phyloP scores from a whole-genome alignment of 805 yeast species.

The Kodamaea neixiangensis region DNA sequence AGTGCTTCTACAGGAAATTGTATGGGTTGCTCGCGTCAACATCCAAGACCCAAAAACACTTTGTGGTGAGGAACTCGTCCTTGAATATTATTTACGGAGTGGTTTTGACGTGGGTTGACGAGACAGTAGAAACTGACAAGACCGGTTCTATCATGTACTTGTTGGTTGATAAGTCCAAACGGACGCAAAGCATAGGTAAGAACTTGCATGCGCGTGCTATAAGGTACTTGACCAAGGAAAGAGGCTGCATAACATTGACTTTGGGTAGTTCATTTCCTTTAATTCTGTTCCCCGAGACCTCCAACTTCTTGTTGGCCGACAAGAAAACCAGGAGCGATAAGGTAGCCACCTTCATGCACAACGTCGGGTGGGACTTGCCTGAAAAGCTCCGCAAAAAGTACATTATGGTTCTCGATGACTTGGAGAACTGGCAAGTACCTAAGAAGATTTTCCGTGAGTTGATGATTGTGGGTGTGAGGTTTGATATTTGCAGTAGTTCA shows the following conservation, averaged over 20 bases:
- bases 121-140: conserved; percentile 5
- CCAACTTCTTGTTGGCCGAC: conserved; percentile 11
- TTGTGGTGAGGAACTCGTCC: conserved; percentile 58
- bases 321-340: conserved; percentile 20
- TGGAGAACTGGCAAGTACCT: conserved; percentile 53
- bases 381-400: conserved; percentile 24
- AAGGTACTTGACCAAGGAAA: conserved; percentile 47
- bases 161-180: conserved; percentile 53
- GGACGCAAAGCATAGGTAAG: conserved; percentile 57
- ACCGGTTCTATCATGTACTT: conserved; percentile 48
- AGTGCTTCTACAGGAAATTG: conserved; percentile 30
- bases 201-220: conserved; percentile 55
- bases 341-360: conserved; percentile 34
- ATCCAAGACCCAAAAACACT: conserved; percentile 42
- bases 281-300: conserved; percentile 27
- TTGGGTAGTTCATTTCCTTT: conserved; percentile 54
- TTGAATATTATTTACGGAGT: conserved; percentile 57
- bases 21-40: conserved; percentile 32
- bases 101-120: conserved; percentile 52
- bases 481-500: conserved; percentile 52
- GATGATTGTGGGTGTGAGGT: conserved; percentile 57
- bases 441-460: conserved; percentile 54
- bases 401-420: conserved; percentile 43
- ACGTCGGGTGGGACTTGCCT: conserved; percentile 44
- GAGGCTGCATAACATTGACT: conserved; percentile 38